A percentile compares a stretch with the other conserved stretches of the same genome.
phyloP scores from a whole-genome alignment of 2,329 filamentous ascomycete genomes.

The Talaromyces sp. region DNA sequence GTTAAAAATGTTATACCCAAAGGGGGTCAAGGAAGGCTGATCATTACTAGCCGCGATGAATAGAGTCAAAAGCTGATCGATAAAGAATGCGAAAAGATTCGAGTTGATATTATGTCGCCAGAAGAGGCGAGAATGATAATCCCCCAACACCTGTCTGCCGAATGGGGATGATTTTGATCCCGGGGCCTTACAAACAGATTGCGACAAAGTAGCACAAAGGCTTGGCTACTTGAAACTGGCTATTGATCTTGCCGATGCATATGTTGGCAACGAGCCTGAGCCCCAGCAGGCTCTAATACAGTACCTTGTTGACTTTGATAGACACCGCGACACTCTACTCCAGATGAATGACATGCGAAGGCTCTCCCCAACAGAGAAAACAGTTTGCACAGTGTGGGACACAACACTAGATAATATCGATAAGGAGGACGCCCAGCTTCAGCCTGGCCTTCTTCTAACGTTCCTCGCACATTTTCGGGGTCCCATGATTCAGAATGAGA shows the following conservation, averaged over 20 bases:
- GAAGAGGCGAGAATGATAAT: neutral
- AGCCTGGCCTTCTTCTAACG: neutral
- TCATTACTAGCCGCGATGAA: constrained; percentile 2
- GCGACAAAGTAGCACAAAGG: neutral
- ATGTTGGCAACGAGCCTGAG: neutral
- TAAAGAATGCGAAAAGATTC: neutral
- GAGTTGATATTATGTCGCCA: constrained; percentile 2
- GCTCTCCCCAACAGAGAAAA: neutral
- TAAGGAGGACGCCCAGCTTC: neutral
- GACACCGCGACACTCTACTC: constrained; percentile 1
- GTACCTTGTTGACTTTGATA: constrained; percentile 2
- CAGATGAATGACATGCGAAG: neutral
- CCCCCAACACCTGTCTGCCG: neutral
- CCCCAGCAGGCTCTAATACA: constrained; percentile 1
- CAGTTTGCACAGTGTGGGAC: constrained; percentile 1
- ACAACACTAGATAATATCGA: constrained; percentile 2
- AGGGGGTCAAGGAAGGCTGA: neutral
- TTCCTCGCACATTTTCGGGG: neutral
- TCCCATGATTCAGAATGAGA: neutral
- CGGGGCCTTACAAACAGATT: neutral
- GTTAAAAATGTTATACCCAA: neutral
- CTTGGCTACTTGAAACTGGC: constrained; percentile 5
- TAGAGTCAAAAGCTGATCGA: neutral
- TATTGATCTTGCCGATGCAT: constrained; percentile 5
- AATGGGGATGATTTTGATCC: neutral